Evolutionary conservation across 1,284 basidiomycete species (phyloP), one percentile per base, ranked within the genome.

Genomic region (Limonomyces culmigenus): DNA sequence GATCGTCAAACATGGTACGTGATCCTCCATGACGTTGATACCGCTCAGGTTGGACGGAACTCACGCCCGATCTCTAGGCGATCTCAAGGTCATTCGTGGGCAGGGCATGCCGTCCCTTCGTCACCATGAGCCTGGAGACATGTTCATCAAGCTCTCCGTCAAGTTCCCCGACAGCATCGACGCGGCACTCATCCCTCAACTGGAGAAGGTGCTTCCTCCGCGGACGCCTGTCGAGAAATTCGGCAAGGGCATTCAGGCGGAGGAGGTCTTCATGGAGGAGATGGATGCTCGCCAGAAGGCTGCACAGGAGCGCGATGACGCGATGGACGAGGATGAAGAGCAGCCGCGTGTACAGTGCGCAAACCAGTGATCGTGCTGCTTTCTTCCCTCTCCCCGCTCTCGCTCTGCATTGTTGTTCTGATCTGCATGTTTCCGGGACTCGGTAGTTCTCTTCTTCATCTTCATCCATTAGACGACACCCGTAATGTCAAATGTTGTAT

Each of bases 61-160:
- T 86, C 80, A 72, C 40, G 29, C 45, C n/a, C n/a, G n/a, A n/a
- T n/a, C n/a, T n/a, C n/a, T n/a, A 92, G 89, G 79, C 43, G 75
- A 83, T 29, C 55, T 92, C 52, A 97, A 97, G 63, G 79, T 93
- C 43, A 83, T 99, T 45, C 72, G 74, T 36, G 84, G 83, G 5
- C 91, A 97, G 59, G 95, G 95, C 45, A 98, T 99, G 95, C 95
- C 93, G 27, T 96, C 93, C 40, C 85, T 84, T 58, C 77, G 95
- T 45, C 92, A 97, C 60, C 95, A 98, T 61, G 92, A 98, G 54
- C 71, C 79, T 34, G 95, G 95, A 31, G 91, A 98, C 58, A 68
- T 99, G 44, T 92, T 80, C 55, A 70, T 98, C 59, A 84, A 80
- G 50, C 62, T 98, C 47, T 69, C 67, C 46, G 85, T 99, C 51